phyloP scores from a whole-genome alignment of 495 filamentous ascomycete genomes.

The Neurospora discreta region DNA sequence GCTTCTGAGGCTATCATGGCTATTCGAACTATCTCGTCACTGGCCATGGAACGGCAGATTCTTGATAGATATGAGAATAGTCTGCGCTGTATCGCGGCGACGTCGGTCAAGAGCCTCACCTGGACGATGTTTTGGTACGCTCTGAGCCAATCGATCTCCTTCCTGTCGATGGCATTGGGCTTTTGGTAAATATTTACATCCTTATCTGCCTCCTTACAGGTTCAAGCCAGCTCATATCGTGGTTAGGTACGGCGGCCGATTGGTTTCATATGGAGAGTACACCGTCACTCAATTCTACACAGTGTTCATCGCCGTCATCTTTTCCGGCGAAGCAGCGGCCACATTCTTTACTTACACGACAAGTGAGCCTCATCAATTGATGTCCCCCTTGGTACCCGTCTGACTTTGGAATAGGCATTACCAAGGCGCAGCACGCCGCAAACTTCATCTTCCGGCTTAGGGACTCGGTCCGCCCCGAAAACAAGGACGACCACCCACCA shows the following conservation, averaged over 20 bases:
- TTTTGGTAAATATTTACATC: conserved; percentile 17
- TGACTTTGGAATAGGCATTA: conserved; percentile 7
- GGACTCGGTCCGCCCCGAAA: conserved; percentile 6
- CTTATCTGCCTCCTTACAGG: background rate
- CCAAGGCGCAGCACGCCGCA: conserved; percentile 27
- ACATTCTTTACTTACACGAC: conserved; percentile 32
- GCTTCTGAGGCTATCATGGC: conserved; percentile 44
- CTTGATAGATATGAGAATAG: conserved; percentile 25
- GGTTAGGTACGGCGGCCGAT: conserved; percentile 23
- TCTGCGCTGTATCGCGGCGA: conserved; percentile 20
- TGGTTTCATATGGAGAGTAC: conserved; percentile 27
- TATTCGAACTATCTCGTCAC: conserved; percentile 43
- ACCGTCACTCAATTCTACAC: conserved; percentile 22
- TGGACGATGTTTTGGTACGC: conserved; percentile 27
- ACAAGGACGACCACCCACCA: conserved; percentile 9
- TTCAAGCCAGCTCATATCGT: background rate
- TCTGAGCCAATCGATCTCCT: conserved; percentile 29
- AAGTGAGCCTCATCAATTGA: conserved; percentile 6
- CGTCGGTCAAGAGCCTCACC: conserved; percentile 24
- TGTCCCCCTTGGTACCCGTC: background rate
- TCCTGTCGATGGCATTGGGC: conserved; percentile 29
- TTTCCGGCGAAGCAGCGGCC: conserved; percentile 30
- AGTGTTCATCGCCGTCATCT: conserved; percentile 32
- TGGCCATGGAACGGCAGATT: conserved; percentile 44
- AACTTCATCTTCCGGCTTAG: conserved; percentile 29